Conservation (phyloP, 176 grass and related monocot species). For the Avena atlantica region DNA sequence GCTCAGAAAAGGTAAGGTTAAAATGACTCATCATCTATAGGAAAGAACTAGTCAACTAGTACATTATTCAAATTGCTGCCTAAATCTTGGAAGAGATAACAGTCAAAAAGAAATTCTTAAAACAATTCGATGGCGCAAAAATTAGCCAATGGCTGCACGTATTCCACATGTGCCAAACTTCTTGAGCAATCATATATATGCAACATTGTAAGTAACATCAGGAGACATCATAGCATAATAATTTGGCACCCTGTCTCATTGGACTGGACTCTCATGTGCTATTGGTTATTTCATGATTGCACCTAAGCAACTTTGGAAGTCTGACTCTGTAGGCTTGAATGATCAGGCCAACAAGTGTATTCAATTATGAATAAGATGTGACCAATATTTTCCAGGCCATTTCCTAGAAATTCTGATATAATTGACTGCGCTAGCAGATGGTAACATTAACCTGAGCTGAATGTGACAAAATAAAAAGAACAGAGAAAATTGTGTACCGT, state of each 20-base stretch:
- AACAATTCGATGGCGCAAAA: not conserved
- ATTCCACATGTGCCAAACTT: not conserved
- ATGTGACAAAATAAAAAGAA: conserved; percentile 21
- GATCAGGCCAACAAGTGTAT: not conserved
- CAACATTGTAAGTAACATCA: conserved; percentile 28
- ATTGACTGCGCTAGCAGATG: not conserved
- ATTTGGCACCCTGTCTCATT: not conserved
- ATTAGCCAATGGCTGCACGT: not conserved
- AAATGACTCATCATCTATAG: not conserved
- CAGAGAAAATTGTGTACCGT: conserved; percentile 58
- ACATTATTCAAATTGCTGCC: not conserved
- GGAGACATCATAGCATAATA: not conserved
- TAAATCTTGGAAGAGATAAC: not conserved
- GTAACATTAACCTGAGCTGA: conserved; percentile 26
- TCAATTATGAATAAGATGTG: not conserved
- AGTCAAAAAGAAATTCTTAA: not conserved
- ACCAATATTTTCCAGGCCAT: not conserved
- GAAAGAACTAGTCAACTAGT: conserved; percentile 9
- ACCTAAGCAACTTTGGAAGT: not conserved
- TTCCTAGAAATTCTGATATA: conserved; percentile 20
- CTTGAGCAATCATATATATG: conserved; percentile 12
- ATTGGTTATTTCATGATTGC: not conserved
- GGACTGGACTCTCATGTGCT: not conserved
- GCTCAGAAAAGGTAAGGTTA: conserved; percentile 38
- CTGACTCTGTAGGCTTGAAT: not conserved